phyloP scores from a whole-genome alignment of 192 early-diverging fungal genomes.

The Umbelopsis sp. region DNA sequence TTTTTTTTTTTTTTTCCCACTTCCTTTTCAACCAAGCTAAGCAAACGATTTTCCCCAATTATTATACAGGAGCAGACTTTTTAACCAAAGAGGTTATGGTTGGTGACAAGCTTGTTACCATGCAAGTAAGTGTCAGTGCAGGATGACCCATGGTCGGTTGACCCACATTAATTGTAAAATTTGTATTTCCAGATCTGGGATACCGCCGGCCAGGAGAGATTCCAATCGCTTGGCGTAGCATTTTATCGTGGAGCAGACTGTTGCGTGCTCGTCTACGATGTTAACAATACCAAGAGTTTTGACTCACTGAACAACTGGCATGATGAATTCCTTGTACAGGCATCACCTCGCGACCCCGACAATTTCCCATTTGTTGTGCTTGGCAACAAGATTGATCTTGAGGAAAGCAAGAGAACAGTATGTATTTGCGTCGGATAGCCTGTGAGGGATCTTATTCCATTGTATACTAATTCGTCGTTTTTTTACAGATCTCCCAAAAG shows the following conservation, averaged over 20 bases:
- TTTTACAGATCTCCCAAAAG: conserved; percentile 83
- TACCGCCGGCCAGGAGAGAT: conserved; percentile 98
- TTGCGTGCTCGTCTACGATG: conserved; percentile 97
- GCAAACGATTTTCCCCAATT: no score
- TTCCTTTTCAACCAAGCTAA: no score
- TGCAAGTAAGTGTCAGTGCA: conserved; percentile 65
- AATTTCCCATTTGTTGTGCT: conserved; percentile 99
- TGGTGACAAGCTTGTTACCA: conserved; percentile 88
- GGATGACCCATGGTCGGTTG: not conserved
- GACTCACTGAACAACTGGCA: conserved; percentile 89
- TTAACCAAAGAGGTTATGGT: conserved; percentile 97
- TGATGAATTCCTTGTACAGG: conserved; percentile 98
- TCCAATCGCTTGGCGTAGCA: conserved; percentile 97
- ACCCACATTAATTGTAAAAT: not conserved
- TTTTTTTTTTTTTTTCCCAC: no score
- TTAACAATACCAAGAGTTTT: conserved; percentile 92
- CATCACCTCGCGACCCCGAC: conserved; percentile 89
- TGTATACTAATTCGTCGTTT: not conserved
- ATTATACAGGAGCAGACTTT: conserved; percentile 84
- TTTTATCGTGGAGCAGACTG: conserved; percentile 99
- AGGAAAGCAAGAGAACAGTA: conserved; percentile 87
- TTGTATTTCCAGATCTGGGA: conserved; percentile 87
- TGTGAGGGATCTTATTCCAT: no score
- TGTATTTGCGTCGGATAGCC: no score
- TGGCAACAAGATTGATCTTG: conserved; percentile 99